phyloP scores from a whole-genome alignment of 495 filamentous ascomycete genomes.

The Pyrenula aspistea region DNA sequence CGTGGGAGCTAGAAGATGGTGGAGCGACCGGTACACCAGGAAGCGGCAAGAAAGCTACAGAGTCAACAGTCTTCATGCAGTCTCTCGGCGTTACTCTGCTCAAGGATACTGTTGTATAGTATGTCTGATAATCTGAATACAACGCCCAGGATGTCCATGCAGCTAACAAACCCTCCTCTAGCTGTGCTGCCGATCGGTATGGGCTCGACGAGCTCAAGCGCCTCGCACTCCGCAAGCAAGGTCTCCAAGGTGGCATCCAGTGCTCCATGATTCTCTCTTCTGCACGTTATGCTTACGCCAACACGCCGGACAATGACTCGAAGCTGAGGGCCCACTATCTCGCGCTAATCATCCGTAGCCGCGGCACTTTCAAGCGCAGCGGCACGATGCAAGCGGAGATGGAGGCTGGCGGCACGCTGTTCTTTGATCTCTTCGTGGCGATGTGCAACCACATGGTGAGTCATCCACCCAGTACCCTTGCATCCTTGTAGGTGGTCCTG shows the following conservation, averaged over 20 bases:
- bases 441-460: conserved; percentile 77
- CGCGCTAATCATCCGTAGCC: conserved; percentile 75
- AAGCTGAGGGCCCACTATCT: conserved; percentile 85
- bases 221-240: conserved; percentile 75
- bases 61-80: conserved; percentile 60
- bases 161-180: conserved; percentile 9
- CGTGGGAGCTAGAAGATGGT: conserved; percentile 59
- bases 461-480: conserved; percentile 3
- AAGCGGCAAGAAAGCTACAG: conserved; percentile 13
- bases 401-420: conserved; percentile 73
- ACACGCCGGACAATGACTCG: conserved; percentile 81
- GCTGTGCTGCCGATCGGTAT: conserved; percentile 73
- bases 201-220: conserved; percentile 71
- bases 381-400: conserved; percentile 97
- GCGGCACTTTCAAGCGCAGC: conserved; percentile 79
- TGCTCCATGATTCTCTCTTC: conserved; percentile 73
- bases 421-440: conserved; percentile 89
- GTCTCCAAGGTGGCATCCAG: conserved; percentile 68
- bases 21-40: conserved; percentile 5
- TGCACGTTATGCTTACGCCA: conserved; percentile 75
- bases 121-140: conserved; percentile 4
- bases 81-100: conserved; percentile 56
- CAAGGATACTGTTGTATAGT: conserved; percentile 82
- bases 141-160: not conserved
- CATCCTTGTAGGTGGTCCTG: not conserved